Base-by-base conservation (phyloP, 2,329 filamentous ascomycete genomes). In the Bertia moriformis region DNA sequence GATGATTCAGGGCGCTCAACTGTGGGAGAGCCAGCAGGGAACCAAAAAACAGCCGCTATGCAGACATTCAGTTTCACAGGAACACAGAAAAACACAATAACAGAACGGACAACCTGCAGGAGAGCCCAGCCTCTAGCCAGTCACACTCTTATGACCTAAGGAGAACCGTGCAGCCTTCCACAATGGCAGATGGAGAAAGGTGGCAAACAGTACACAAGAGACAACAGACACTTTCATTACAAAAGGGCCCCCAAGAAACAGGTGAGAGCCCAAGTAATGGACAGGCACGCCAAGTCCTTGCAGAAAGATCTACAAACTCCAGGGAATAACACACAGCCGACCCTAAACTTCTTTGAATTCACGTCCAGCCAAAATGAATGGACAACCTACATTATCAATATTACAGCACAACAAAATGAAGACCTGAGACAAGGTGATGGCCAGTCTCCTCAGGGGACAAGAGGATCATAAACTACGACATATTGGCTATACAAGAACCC, bases 381-480 rank as follows among this genome's bases (percentile, higher is more conserved):
- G 24, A 29, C 24, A 29, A 29, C n/a, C 24, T n/a, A 37, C 33
- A 37, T 14, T 37, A 14, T 14, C 33, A 37, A 48, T 48, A 44
- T 42, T 49, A 45, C 41, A 47, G 46, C 48, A 49, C 37, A 48
- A 47, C 43, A 43, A 47, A 14, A 39, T 36, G 14, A 48, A 43
- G 39, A 49, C 43, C 24, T 46, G 44, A 41, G 45, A 48, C 33
- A 44, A 41, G 17, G 48, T 50, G 4, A 49, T 51, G 37, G 46
- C 45, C 20, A 40, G 41, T 18, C 42, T 51, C 22, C 43, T 53
- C n/a, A 13, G 41, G 43, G 10, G 48, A 52, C 44, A 43, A 19
- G 3, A 40, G 32, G 29, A 43, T 45, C 37, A 18, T 41, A 15
- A 42, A 52, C 19, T 50, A 45, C 30, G 43, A 49, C 37, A 49